phyloP scores from a whole-genome alignment of 2,329 filamentous ascomycete species.

The Aureobasidium vineae region DNA sequence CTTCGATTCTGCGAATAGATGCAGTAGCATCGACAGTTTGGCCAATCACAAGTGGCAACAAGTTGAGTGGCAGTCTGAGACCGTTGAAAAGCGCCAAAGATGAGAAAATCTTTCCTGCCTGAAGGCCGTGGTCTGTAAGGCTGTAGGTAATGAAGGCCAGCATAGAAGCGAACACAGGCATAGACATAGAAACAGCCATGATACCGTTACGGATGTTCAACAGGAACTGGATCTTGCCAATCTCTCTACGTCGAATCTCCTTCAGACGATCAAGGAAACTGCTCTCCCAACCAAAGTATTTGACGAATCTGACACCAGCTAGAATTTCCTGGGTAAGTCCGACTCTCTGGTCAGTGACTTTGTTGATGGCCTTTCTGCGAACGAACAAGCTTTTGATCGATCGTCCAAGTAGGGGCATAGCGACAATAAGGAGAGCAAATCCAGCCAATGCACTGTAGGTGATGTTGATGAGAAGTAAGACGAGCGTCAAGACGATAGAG shows the following conservation, averaged over 20 bases:
- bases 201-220: conserved; percentile 82
- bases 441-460: conserved; percentile 87
- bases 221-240: conserved; percentile 78
- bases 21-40: conserved; percentile 88
- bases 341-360: conserved; percentile 88
- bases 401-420: conserved; percentile 72
- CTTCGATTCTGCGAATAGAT: conserved; percentile 79
- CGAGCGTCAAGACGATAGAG: conserved; percentile 72
- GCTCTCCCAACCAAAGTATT: conserved; percentile 93
- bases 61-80: conserved; percentile 82
- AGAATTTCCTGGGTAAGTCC: conserved; percentile 90
- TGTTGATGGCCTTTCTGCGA: conserved; percentile 79
- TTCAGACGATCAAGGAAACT: conserved; percentile 77
- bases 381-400: conserved; percentile 75
- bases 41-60: conserved; percentile 83
- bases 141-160: conserved; percentile 81
- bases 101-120: conserved; percentile 81
- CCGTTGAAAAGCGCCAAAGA: conserved; percentile 93
- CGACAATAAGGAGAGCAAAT: conserved; percentile 76
- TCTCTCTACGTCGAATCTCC: conserved; percentile 71
- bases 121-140: conserved; percentile 63
- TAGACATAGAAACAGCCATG: conserved; percentile 76
- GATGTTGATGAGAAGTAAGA: conserved; percentile 80
- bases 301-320: conserved; percentile 89
- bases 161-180: conserved; percentile 95